Evolutionary conservation across 108 stramenopile genomes (phyloP).

Genomic region (Skeletonema potamos): DNA sequence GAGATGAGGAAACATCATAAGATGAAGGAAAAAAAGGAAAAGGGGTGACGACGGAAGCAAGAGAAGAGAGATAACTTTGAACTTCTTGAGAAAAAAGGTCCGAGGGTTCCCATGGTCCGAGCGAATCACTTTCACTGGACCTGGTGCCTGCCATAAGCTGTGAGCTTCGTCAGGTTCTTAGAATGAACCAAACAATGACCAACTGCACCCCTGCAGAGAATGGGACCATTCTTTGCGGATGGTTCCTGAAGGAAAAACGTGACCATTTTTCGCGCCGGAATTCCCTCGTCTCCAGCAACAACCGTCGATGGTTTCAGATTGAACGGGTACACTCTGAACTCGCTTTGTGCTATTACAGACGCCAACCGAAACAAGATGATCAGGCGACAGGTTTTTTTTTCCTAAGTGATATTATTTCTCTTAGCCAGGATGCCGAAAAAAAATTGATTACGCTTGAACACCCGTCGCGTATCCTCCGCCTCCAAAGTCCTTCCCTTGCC

Average conservation of each 20-base stretch:
- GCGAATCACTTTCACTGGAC: too few relatives aligned
- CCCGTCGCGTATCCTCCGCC: background rate
- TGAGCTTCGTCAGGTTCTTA: too few relatives aligned
- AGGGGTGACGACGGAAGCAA: background rate
- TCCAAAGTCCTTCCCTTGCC: background rate
- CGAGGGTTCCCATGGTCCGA: too few relatives aligned
- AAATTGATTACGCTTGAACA: background rate
- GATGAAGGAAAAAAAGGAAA: too few relatives aligned
- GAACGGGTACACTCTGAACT: background rate
- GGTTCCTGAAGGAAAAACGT: conserved; percentile 1
- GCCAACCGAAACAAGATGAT: background rate
- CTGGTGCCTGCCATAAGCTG: too few relatives aligned
- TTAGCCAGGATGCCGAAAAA: background rate
- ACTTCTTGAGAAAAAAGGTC: too few relatives aligned
- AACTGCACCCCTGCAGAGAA: background rate
- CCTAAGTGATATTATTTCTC: background rate
- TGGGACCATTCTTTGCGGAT: background rate
- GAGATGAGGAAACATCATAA: too few relatives aligned
- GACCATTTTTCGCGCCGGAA: background rate
- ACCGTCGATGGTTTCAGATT: background rate
- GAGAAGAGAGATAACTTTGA: background rate
- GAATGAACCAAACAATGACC: background rate
- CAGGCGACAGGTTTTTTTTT: background rate
- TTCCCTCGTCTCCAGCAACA: background rate
- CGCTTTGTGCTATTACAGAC: background rate